A percentile compares a stretch with the other conserved stretches of the same genome.
Conservation (phyloP, 2,329 filamentous ascomycete genomes). For the Fusarium annulatum region DNA sequence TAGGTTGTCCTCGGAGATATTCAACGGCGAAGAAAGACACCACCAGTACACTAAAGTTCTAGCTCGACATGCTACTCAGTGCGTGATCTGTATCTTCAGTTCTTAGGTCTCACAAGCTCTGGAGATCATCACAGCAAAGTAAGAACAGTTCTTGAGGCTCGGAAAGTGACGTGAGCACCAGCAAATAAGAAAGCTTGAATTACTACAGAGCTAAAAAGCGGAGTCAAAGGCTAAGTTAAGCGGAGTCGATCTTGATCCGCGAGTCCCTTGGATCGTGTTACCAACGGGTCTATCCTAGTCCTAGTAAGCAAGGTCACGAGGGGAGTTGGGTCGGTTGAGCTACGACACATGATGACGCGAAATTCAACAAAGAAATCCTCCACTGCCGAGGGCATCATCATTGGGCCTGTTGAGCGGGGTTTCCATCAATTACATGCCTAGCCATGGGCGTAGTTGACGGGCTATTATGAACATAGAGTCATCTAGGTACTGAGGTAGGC, state of each 20-base stretch:
- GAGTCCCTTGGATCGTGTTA: conserved; percentile 30
- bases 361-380: conserved; percentile 10
- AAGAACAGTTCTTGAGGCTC: conserved; percentile 3
- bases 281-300: conserved; percentile 11
- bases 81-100: neutral
- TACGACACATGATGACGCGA: conserved; percentile 36
- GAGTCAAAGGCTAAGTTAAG: conserved; percentile 7
- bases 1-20: neutral
- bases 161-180: conserved; percentile 29
- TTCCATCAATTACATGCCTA: neutral
- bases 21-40: neutral
- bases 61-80: neutral
- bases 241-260: conserved; percentile 33
- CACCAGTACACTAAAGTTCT: neutral
- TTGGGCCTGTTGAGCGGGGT: conserved; percentile 22
- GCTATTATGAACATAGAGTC: neutral
- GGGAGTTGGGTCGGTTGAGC: conserved; percentile 16
- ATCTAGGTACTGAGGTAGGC: neutral
- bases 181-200: conserved; percentile 16
- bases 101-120: neutral
- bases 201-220: conserved; percentile 20
- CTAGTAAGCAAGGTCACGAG: conserved; percentile 29
- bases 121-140: neutral
- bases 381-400: conserved; percentile 13
- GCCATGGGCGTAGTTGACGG: neutral